A percentile compares a stretch with the other conserved stretches of the same genome.
Conservation (phyloP, 768 basidiomycete genomes). For the Baorangia bicolor region DNA sequence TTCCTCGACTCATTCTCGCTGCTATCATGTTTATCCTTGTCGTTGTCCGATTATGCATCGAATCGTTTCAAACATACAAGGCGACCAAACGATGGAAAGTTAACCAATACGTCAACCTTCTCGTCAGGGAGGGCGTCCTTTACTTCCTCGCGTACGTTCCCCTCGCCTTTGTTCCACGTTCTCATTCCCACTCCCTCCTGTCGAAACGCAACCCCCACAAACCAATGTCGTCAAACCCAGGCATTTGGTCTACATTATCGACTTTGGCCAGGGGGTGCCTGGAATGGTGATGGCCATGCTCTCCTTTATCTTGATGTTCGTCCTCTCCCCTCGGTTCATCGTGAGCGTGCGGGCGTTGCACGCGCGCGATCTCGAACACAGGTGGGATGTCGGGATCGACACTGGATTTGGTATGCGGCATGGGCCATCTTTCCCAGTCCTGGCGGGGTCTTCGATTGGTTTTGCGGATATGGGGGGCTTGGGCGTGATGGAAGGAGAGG, state of each 20-base stretch:
- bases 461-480: too few species aligned
- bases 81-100: too few species aligned
- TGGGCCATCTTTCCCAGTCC: neutral
- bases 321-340: too few species aligned
- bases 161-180: too few species aligned
- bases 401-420: constrained; percentile 11
- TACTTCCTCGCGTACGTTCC: too few species aligned
- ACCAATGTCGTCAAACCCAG: neutral
- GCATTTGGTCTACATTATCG: constrained; percentile 11
- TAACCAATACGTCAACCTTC: too few species aligned
- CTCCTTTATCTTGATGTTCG: neutral
- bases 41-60: neutral
- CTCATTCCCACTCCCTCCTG: neutral
- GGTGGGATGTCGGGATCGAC: neutral
- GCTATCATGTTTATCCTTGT: constrained; percentile 8
- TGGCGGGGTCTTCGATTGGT: neutral
- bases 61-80: too few species aligned
- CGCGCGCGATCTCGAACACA: too few species aligned
- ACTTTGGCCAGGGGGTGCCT: neutral
- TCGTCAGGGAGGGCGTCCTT: too few species aligned
- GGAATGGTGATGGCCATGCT: too few species aligned
- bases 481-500: too few species aligned
- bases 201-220: neutral
- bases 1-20: constrained; percentile 12
- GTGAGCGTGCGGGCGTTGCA: too few species aligned